Evolutionary conservation across 768 basidiomycete genomes (phyloP).

Genomic region (Lentinus tigrinus): DNA sequence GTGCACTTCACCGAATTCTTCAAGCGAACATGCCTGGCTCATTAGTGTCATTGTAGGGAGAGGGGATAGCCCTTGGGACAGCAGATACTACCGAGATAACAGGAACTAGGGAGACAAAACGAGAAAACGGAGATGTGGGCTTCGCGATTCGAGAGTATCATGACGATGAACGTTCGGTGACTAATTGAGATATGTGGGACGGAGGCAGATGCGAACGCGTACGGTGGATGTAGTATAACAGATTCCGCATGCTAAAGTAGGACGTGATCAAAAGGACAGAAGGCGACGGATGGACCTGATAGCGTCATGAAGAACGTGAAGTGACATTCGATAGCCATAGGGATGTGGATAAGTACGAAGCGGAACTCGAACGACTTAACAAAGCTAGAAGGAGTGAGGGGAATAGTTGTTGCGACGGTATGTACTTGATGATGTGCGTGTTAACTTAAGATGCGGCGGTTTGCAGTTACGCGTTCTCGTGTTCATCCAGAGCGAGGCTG

Average conservation of each 20-base stretch:
- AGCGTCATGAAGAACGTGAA: slow-evolving; percentile 24
- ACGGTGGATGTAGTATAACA: slow-evolving; percentile 20
- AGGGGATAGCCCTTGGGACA: slow-evolving; percentile 4
- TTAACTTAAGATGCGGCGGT: slow-evolving; percentile 1
- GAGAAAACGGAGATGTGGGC: slow-evolving; percentile 21
- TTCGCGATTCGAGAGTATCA: slow-evolving; percentile 16
- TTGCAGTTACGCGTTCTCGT: slow-evolving; percentile 19
- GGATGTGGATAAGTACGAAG: slow-evolving; percentile 12
- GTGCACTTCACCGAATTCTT: background rate
- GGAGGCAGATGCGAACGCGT: slow-evolving; percentile 12
- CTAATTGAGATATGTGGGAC: slow-evolving; percentile 12
- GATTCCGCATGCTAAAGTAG: slow-evolving; percentile 23
- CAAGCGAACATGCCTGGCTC: slow-evolving; percentile 4
- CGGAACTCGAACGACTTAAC: slow-evolving; percentile 11
- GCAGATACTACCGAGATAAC: slow-evolving; percentile 23
- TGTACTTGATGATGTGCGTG: background rate
- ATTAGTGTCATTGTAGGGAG: slow-evolving; percentile 18
- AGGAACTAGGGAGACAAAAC: slow-evolving; percentile 23
- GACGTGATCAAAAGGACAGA: slow-evolving; percentile 21
- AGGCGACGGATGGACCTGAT: slow-evolving; percentile 12
- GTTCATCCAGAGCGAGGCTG: slow-evolving; percentile 62
- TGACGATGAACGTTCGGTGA: slow-evolving; percentile 14
- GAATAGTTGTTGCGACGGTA: slow-evolving; percentile 3
- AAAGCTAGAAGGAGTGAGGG: slow-evolving; percentile 14
- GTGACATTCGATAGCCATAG: slow-evolving; percentile 20